These are phyloP conservation scores for Erythrobasidium hasegawianum DNA, from an alignment of 1,284 basidiomycete species.

Conservation along the genomic window DNA sequence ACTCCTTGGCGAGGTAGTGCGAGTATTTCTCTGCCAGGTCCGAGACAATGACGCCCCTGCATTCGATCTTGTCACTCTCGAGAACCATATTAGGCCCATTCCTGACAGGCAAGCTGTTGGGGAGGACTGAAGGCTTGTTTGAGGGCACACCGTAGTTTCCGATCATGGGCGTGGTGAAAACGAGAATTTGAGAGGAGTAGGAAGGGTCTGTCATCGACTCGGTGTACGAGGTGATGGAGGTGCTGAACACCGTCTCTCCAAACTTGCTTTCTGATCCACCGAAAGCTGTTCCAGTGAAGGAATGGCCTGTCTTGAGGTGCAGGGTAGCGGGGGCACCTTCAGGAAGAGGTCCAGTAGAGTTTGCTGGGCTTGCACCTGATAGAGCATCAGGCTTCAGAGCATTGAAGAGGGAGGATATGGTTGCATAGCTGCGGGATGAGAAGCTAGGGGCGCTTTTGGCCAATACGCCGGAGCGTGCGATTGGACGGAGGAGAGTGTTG, in stretches of 20 bases:
- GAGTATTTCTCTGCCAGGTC: constrained; percentile 94
- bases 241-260: constrained; percentile 98
- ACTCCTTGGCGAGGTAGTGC: constrained; percentile 90
- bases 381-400: neutral
- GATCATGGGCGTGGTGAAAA: constrained; percentile 96
- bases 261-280: constrained; percentile 82
- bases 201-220: constrained; percentile 99
- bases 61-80: constrained; percentile 85
- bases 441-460: neutral
- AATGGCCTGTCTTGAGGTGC: constrained; percentile 90
- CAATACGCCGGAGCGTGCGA: neutral
- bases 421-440: constrained; percentile 24
- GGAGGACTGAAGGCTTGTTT: constrained; percentile 54
- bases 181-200: constrained; percentile 94
- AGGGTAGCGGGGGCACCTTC: constrained; percentile 66
- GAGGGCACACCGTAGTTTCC: constrained; percentile 96
- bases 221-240: constrained; percentile 97
- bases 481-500: neutral
- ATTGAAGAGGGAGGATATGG: constrained; percentile 20
- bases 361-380: neutral
- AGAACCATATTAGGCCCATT: constrained; percentile 73
- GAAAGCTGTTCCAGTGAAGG: constrained; percentile 83
- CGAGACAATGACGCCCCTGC: constrained; percentile 85
- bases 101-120: constrained; percentile 39
- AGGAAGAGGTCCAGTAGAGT: constrained; percentile 1